These are phyloP conservation scores for Linum tenue DNA, from an alignment of 345 rosid genomes.

Conservation along the genomic window DNA sequence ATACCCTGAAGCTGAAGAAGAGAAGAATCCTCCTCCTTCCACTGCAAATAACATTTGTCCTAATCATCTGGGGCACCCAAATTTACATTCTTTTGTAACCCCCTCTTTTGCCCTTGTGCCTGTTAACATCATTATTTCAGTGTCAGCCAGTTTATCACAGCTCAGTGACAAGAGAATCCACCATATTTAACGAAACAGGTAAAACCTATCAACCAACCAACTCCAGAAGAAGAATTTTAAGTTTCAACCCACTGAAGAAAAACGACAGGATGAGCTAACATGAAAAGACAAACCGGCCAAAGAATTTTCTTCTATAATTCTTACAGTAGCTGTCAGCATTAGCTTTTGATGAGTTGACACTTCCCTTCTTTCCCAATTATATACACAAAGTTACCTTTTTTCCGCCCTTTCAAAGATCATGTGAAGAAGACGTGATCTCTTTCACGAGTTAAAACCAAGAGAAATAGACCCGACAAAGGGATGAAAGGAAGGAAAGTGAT, in stretches of 20 bases:
- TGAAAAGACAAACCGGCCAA: not conserved
- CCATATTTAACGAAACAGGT: too few relatives aligned
- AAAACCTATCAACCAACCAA: not conserved
- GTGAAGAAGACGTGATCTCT: too few relatives aligned
- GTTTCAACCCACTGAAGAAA: not conserved
- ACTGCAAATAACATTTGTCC: constrained; percentile 91
- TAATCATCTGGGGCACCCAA: constrained; percentile 55
- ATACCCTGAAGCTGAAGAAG: constrained; percentile 95
- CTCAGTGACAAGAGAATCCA: too few relatives aligned
- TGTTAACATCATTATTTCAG: constrained; percentile 18
- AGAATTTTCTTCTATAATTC: too few relatives aligned
- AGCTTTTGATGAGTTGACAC: not conserved
- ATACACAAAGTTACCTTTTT: too few relatives aligned
- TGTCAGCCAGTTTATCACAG: constrained; percentile 21
- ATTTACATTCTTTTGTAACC: constrained; percentile 16
- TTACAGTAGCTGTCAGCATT: not conserved
- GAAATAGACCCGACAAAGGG: too few relatives aligned
- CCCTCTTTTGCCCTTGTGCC: constrained; percentile 19
- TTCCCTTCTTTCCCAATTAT: too few relatives aligned
- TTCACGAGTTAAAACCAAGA: too few relatives aligned
- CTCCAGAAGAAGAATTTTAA: not conserved
- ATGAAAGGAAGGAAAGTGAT: not conserved
- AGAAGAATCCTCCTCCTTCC: constrained; percentile 98
- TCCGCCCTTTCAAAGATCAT: too few relatives aligned
- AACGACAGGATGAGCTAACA: not conserved